Evolutionary conservation across 805 yeast genomes (phyloP), one percentile per base, ranked within the genome.

Genomic region (Candida sonorensis): DNA sequence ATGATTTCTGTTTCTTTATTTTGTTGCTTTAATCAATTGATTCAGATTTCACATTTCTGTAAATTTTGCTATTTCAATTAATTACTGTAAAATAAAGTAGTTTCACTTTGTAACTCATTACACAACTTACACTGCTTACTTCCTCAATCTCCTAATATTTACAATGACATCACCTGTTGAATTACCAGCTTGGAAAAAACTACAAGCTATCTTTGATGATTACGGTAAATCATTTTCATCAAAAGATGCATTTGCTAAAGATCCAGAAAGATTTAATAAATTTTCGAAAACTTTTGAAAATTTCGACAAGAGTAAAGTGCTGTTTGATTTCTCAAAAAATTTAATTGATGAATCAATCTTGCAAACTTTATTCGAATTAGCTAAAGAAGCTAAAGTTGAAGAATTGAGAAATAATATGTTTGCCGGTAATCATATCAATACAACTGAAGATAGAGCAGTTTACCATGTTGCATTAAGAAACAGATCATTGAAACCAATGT

Each of bases 401-500:
- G 57, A 69, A 38, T 76, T 92, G 58, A 78, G 97, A 61, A 94
- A 90, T 53, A 84, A 72, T 35, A 79, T 92, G 87, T 92, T 92
- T 57, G 73, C 72, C 19, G 99, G 99, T 60, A 83, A 77, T 39
- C 87, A 85, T 66, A 87, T 92, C 72, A 92, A 92, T 73, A 75
- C 75, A 66, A 92, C 99, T 41, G 99, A 92, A 67, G 82, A 77
- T 64, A 77, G 95, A 64, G 97, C 99, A 25, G 99, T 92, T 29
- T 92, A 73, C 73, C 99, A 92, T 67, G 85, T 78, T 51, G 99
- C 97, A 22, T 75, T 92, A 52, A 82, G 99, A 75, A 90, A 94
- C 76, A 82, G 92, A 64, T 69, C 92, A 37, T 62, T 77, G 66
- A 80, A 74, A 63, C 76, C 77, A 42, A 81, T 92, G 95, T 62